Evolutionary conservation across 331 rosid genomes (phyloP), one percentile per base, ranked within the genome.

Genomic region (Spiraea crenata): DNA sequence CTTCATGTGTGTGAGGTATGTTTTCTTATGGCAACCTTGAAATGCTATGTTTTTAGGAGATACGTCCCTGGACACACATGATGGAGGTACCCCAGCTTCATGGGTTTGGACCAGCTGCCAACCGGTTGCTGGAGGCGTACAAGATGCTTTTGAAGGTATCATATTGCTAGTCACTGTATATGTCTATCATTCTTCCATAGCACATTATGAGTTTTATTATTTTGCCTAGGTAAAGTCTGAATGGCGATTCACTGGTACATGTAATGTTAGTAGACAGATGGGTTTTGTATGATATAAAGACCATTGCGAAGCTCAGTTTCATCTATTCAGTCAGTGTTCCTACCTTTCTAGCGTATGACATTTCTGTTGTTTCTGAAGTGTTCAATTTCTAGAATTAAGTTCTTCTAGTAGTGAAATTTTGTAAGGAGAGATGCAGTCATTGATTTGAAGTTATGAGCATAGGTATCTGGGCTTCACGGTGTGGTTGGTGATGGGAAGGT

Each of bases 41-140:
- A 60, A 57, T 19, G 20, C 31, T 14, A 35, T 5, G 64, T 71
- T 58, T 57, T 60, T 73, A 93, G 99, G 99, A 93, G 84, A 93
- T 93, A 74, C 99, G 95, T 56, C 99, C 99, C 19, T 89, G 99
- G 99, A 90, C 97, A 41, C 99, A 93, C 83, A 93, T 93, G 99
- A 93, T 93, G 99, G 99, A 93, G 86, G 99, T 90, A 71, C 99
- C 99, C 55, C 99, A 93, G 76, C 97, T 93, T 68, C 99, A 93
- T 79, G 96, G 99, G 70, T 93, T 93, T 68, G 97, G 99, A 65
- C 97, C 99, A 46, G 97, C 99, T 75, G 95, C 99, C 82, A 91
- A 93, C 66, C 95, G 96, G 63, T 82, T 91, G 57, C 85, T 93
- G 84, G 96, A 91, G 85, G 99, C 99, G 3, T 93, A 93, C 84